Base-by-base conservation (phyloP, 306 rosid genomes). In the Phaseolus lunatus region DNA sequence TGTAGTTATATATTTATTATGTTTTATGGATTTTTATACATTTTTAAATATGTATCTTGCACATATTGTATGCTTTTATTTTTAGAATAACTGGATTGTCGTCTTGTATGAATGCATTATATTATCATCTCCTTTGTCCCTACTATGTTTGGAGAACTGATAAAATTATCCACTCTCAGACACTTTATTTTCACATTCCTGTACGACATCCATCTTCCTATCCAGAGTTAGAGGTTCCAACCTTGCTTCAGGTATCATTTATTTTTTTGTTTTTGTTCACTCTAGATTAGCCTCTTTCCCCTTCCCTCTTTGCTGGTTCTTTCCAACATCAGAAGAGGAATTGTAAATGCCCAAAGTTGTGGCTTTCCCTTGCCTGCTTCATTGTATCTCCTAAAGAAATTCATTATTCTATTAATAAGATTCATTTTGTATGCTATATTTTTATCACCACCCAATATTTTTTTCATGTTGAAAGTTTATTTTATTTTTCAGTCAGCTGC, bases 181-280 rank as follows among this genome's bases (percentile, higher is more conserved):
- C 85, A 83, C 94, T 94, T 69, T 91, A 82, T 88, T 84, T 92
- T 83, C 98, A 94, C 79, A 90, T 94, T 70, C 97, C 97, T 82
- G 87, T 91, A 48, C 90, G 94, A 0, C 93, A 90, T 86, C 92
- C 95, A n/a, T 90, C 91, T 74, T 86, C 96, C 53, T 92, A 70
- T 83, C 93, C 96, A 24, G 98, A 94, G 87, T 77, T 94, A 78
- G 98, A 94, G 89, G 85, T 94, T 72, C 97, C 95, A 18, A 94
- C 97, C 75, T 90, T 92, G 85, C 84, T 92, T 44, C 98, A 94
- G 98, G 98, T 94, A 89, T 74, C 39, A 45, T 67, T 63, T n/a
- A 26, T 61, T 67, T 67, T 78, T 76, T 62, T 78, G 11, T 73
- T 26, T 37, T 13, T 53, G 5, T 47, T 67, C 54, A 52, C 52